A percentile compares a stretch with the other conserved stretches of the same genome.
These are phyloP conservation scores for Starmerella bombicola DNA, from an alignment of 805 yeast genomes.

Conservation along the genomic window DNA sequence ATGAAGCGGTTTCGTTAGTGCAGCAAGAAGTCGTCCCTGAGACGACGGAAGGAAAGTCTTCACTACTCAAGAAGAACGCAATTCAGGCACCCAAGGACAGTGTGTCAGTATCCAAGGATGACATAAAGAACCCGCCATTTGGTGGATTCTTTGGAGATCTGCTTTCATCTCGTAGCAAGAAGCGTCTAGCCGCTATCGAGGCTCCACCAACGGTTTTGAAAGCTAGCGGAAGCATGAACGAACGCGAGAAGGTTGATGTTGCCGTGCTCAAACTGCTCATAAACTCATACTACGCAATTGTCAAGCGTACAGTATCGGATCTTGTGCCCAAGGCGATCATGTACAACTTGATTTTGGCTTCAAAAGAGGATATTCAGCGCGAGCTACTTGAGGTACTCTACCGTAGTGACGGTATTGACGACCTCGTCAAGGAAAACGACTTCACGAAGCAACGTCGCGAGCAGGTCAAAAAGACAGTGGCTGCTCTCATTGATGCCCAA, in stretches of 20 bases:
- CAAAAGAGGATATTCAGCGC: slow-evolving; percentile 79
- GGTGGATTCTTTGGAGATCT: slow-evolving; percentile 92
- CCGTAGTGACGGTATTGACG: slow-evolving; percentile 54
- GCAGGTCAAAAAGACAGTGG: slow-evolving; percentile 91
- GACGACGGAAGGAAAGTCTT: slow-evolving; percentile 1
- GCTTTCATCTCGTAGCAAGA: slow-evolving; percentile 82
- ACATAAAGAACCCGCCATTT: slow-evolving; percentile 36
- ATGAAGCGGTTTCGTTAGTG: slow-evolving; percentile 61
- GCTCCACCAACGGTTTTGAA: slow-evolving; percentile 90
- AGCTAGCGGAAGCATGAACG: slow-evolving; percentile 86
- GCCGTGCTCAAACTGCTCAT: slow-evolving; percentile 89
- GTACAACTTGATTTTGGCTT: slow-evolving; percentile 73
- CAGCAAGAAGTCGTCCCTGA: slow-evolving; percentile 7
- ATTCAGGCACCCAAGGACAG: slow-evolving; percentile 17
- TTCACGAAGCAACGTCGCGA: slow-evolving; percentile 84
- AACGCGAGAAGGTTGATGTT: slow-evolving; percentile 89
- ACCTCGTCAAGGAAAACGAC: slow-evolving; percentile 82
- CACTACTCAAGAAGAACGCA: slow-evolving; percentile 9
- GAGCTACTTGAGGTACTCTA: slow-evolving; percentile 81
- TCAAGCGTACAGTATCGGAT: slow-evolving; percentile 85
- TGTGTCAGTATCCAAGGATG: slow-evolving; percentile 22
- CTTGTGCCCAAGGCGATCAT: slow-evolving; percentile 89
- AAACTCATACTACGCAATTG: slow-evolving; percentile 79
- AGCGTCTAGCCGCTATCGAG: slow-evolving; percentile 86
- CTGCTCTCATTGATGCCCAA: slow-evolving; percentile 74